Base-by-base conservation (phyloP, 768 basidiomycete species). In the Xerocomellus chrysenteron region DNA sequence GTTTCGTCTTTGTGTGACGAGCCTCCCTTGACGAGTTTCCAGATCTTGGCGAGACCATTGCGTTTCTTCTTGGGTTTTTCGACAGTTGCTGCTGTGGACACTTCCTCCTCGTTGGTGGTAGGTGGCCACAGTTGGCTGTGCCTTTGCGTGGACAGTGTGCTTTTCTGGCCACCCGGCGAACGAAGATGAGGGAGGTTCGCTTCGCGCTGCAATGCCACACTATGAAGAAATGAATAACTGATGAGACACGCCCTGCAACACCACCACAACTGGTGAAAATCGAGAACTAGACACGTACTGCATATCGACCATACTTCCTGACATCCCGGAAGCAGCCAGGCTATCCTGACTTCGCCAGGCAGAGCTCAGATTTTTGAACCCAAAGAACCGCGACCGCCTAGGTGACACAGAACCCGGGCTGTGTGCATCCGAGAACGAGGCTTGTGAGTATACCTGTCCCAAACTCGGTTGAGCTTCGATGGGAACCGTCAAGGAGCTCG, bases 241-340 rank as follows among this genome's bases (percentile, higher is more conserved):
- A 50, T 69, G 50, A 62, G 46, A 57, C 35, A 37, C 21, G 16
- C 3, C 43, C 19, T 32, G 24, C 45, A 54, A 3, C 7, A 28
- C 19, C 51, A 21, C 37, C 11, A 48, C 14, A 45, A 51, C 32
- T 10, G 14, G 26, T 28, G 26, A 28, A 28, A 57, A 57, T 54
- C n/a, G 54, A 50, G n/a, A 60, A 43, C 17, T 10, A 47, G 24
- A 55, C 43, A 85, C 90, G 60, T 74, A 93, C 91, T 94, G 92
- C 92, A 94, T 93, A 69, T 93, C 89, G 61, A 93, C 74, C 90
- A 94, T 92, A 65, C 92, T 94, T 51, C 92, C 92, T 4, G 88
- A 87, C 68, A 88, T 80, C 9, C 87, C 89, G 30, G 90, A 90
- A n/a, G 82, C 80, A 2, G 90, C 87, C 39, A 94, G 74, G 68